A percentile compares a stretch with the other conserved stretches of the same genome.
Evolutionary conservation across 371 early-diverging fungal species (phyloP).

Genomic region (Cokeromyces recurvatus): DNA sequence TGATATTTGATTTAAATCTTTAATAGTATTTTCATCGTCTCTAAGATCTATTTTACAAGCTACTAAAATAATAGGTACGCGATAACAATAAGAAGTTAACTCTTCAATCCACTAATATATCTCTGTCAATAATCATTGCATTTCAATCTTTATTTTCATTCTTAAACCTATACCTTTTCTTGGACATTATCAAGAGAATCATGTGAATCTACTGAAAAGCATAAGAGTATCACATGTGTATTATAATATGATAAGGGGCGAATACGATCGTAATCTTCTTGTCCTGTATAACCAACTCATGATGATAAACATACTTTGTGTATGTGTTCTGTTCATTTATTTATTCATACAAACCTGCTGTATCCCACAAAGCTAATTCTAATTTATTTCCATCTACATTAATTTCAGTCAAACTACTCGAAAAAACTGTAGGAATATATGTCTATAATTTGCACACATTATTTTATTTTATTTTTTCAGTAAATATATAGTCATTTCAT

Average conservation of each 20-base stretch:
- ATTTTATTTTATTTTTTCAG: neutral
- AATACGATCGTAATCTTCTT: slow-evolving; percentile 39
- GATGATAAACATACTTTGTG: slow-evolving; percentile 4
- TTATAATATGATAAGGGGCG: slow-evolving; percentile 49
- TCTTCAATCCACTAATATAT: slow-evolving; percentile 55
- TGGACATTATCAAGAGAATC: slow-evolving; percentile 55
- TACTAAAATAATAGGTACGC: slow-evolving; percentile 41
- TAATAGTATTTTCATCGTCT: slow-evolving; percentile 25
- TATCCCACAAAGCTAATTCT: slow-evolving; percentile 65
- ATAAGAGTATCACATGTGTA: slow-evolving; percentile 46
- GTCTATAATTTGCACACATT: slow-evolving; percentile 1
- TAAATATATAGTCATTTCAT: too few relatives aligned
- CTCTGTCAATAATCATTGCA: too few relatives aligned
- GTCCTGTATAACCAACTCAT: slow-evolving; percentile 28
- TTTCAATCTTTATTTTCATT: neutral
- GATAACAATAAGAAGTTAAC: slow-evolving; percentile 34
- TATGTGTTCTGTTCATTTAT: too few relatives aligned
- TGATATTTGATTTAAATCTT: slow-evolving; percentile 15
- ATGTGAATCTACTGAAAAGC: slow-evolving; percentile 55
- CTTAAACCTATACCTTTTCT: slow-evolving; percentile 24
- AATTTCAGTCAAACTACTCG: slow-evolving; percentile 57
- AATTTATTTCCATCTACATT: slow-evolving; percentile 51
- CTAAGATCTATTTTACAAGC: slow-evolving; percentile 51
- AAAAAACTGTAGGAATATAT: slow-evolving; percentile 71
- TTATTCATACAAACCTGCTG: slow-evolving; percentile 69